Percentiles rank a stretch among this genome's conserved stretches.
Conservation (phyloP, 2,329 filamentous ascomycete species). For the Pyricularia sp. region DNA sequence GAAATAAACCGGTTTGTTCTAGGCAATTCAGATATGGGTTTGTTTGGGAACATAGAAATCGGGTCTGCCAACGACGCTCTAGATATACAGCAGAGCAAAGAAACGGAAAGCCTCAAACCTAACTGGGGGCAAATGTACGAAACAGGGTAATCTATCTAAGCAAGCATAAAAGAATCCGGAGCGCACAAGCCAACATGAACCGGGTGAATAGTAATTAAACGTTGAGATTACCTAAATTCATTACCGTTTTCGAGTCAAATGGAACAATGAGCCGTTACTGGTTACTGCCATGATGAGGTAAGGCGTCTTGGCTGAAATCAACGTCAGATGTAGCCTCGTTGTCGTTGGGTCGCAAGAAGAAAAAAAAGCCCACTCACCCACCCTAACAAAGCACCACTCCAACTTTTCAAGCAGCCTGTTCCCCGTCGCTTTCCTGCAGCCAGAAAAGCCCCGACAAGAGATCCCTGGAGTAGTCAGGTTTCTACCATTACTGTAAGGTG, state of each 20-base stretch:
- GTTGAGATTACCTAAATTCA: neutral
- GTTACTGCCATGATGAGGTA: neutral
- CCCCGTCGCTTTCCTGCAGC: neutral
- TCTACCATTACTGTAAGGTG: neutral
- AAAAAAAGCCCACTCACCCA: neutral
- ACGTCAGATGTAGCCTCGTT: neutral
- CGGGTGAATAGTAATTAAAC: neutral
- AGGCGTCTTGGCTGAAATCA: neutral
- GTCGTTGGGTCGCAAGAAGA: neutral
- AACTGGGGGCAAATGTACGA: neutral
- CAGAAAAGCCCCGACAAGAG: neutral
- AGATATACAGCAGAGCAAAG: too few relatives aligned
- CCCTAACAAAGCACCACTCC: neutral
- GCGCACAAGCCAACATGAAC: neutral
- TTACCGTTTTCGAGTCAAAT: neutral
- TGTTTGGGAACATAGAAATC: neutral
- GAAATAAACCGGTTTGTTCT: neutral
- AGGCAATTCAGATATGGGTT: neutral
- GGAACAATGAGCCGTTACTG: neutral
- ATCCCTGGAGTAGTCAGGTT: neutral
- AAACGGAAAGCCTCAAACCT: too few relatives aligned
- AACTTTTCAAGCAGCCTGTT: neutral
- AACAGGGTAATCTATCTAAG: neutral
- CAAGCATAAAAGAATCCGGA: neutral
- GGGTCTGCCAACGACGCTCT: too few relatives aligned